phyloP scores from a whole-genome alignment of 768 basidiomycete genomes.

The Suillus subluteus region DNA sequence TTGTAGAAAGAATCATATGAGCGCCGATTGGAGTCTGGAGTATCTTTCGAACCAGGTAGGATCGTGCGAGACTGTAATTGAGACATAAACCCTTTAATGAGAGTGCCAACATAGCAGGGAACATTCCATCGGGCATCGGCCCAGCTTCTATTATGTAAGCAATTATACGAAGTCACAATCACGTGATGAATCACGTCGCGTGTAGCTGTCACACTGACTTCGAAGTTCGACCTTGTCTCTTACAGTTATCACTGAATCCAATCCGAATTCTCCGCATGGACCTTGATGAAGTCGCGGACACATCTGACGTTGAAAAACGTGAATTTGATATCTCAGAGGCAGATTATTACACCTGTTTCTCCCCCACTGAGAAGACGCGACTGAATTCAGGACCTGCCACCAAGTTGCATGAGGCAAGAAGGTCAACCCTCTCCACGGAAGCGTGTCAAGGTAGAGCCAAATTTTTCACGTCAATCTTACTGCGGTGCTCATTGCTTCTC shows the following conservation, averaged over 20 bases:
- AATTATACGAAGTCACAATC: no score
- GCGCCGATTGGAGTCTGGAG: no score
- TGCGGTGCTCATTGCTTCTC: constrained; percentile 16
- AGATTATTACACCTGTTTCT: constrained; percentile 6
- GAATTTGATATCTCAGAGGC: constrained; percentile 36
- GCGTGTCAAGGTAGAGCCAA: constrained; percentile 37
- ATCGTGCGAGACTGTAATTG: neutral
- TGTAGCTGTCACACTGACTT: neutral
- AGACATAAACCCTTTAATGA: no score
- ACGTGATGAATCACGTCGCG: constrained; percentile 8
- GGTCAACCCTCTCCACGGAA: constrained; percentile 38
- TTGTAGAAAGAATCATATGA: no score
- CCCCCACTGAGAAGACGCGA: constrained; percentile 3
- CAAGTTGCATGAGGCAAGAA: constrained; percentile 9
- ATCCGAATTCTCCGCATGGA: constrained; percentile 27
- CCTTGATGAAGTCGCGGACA: constrained; percentile 56
- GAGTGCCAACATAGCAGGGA: neutral
- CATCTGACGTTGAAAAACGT: constrained; percentile 65
- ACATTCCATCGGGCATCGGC: no score
- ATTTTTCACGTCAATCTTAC: neutral
- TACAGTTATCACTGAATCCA: neutral
- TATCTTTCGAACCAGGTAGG: neutral
- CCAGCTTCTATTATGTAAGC: no score
- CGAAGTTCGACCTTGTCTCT: constrained; percentile 1
- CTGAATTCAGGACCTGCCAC: constrained; percentile 2